These are phyloP conservation scores for Aleurites moluccanus DNA, from an alignment of 441 rosid genomes.

Conservation along the genomic window DNA sequence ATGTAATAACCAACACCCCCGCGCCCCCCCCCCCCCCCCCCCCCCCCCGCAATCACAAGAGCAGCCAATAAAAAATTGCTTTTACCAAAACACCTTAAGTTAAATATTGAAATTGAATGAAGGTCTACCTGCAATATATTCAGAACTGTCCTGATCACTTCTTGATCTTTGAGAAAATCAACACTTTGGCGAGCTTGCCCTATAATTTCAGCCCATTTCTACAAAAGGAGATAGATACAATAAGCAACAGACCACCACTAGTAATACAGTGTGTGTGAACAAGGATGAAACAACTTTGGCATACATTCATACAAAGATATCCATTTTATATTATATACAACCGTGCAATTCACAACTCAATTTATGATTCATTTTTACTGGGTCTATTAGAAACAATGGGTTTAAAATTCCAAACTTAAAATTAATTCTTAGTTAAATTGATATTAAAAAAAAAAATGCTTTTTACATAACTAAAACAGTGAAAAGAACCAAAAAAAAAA, in stretches of 20 bases:
- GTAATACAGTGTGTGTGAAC: background rate
- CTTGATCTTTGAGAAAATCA: conserved; percentile 92
- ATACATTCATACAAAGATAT: background rate
- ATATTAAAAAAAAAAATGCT: too few relatives aligned
- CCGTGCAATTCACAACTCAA: too few relatives aligned
- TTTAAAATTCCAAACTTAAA: too few relatives aligned
- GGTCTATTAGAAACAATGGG: too few relatives aligned
- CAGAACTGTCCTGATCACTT: conserved; percentile 86
- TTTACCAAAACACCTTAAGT: background rate
- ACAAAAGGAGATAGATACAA: conserved; percentile 32
- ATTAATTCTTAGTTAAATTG: too few relatives aligned
- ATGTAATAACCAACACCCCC: too few relatives aligned
- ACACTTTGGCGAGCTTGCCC: conserved; percentile 99
- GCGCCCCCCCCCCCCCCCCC: too few relatives aligned
- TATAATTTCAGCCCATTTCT: conserved; percentile 99
- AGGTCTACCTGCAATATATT: conserved; percentile 85
- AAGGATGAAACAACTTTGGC: background rate
- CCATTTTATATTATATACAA: too few relatives aligned
- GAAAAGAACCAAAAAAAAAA: too few relatives aligned
- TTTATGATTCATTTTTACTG: too few relatives aligned
- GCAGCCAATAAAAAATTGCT: background rate
- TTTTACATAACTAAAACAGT: too few relatives aligned
- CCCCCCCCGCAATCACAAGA: background rate
- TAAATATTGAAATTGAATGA: background rate
- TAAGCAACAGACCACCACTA: conserved; percentile 6